Base-by-base conservation (phyloP, 805 yeast genomes). In the Wickerhamiella occidentalis region DNA sequence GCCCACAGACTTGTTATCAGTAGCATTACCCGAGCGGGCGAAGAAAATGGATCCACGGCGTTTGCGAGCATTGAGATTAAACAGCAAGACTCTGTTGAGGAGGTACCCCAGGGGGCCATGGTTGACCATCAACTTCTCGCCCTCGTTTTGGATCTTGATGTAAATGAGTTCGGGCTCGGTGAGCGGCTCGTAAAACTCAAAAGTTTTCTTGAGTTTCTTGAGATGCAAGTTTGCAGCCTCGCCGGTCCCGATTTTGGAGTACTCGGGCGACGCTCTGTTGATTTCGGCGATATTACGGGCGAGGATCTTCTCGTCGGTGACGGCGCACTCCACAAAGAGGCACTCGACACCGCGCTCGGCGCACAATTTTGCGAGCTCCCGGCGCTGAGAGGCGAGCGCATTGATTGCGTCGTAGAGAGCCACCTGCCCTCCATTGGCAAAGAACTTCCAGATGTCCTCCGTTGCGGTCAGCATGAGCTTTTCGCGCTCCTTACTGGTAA, bases 331-430 rank as follows among this genome's bases (percentile, higher is more conserved):
- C 51, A 92, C 86, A 64, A 88, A 92, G 48, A 92, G 64, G 23
- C 82, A 82, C 63, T 83, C 88, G 51, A 88, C 80, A 55, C 78
- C 77, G 52, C 74, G 69, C 40, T 69, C 67, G 6, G 69, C 67
- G 57, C 90, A 78, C 51, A 66, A 65, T 29, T 72, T 71, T 23
- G 74, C 75, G 40, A 58, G 43, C 26, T 73, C 75, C 6, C 71
- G 58, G 56, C 99, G 73, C 56, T 81, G 82, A 46, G 73, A 71
- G 18, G 81, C 77, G 44, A 82, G 68, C 5, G 92, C 95, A 63
- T 92, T 92, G 46, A 92, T 83, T 0, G 97, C 97, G 65, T 92
- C 99, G 65, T 85, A 92, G 19, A 92, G 85, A 4, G 95, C 98
- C 28, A 92, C 85, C 67, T 92, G 98, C 9, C 97, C 97, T 59